Conservation (phyloP, 2,329 filamentous ascomycete genomes). For the Claviceps digitariae region DNA sequence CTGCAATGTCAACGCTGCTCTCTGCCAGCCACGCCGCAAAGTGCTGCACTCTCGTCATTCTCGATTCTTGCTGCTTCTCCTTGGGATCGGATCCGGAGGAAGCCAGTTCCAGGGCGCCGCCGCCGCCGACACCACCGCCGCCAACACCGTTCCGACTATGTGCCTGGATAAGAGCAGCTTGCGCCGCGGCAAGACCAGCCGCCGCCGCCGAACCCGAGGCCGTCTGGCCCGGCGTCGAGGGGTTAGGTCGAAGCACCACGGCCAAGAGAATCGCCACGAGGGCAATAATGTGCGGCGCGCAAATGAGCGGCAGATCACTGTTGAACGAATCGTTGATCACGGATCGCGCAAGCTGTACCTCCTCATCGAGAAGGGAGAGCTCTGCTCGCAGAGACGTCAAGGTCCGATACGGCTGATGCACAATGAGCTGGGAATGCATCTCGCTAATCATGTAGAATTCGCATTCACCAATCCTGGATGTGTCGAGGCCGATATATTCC, state of each 20-base stretch:
- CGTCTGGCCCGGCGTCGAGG: conserved; percentile 16
- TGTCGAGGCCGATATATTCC: conserved; percentile 62
- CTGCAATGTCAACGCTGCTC: conserved; percentile 71
- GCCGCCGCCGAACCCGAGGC: conserved; percentile 19
- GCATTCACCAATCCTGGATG: conserved; percentile 79
- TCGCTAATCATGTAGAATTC: conserved; percentile 88
- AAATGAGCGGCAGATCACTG: conserved; percentile 77
- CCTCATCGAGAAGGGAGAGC: conserved; percentile 62
- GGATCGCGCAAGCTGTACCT: conserved; percentile 62
- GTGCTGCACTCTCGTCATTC: conserved; percentile 51
- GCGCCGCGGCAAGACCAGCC: conserved; percentile 34
- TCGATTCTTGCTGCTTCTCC: conserved; percentile 37
- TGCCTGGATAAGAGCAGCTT: conserved; percentile 34
- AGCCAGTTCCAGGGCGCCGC: conserved; percentile 1
- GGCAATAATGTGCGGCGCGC: conserved; percentile 79
- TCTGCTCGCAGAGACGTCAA: conserved; percentile 57
- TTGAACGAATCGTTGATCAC: conserved; percentile 89
- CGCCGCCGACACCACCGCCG: conserved; percentile 4
- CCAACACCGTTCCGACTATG: conserved; percentile 20
- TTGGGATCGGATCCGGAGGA: conserved; percentile 20
- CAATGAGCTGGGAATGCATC: conserved; percentile 76
- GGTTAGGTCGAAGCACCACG: conserved; percentile 59
- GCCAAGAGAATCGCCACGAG: conserved; percentile 74
- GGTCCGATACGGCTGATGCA: conserved; percentile 83
- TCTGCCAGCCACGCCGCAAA: conserved; percentile 72